Evolutionary conservation across 2,329 filamentous ascomycete species (phyloP).

Genomic region (Pseudogymnoascus sp.): DNA sequence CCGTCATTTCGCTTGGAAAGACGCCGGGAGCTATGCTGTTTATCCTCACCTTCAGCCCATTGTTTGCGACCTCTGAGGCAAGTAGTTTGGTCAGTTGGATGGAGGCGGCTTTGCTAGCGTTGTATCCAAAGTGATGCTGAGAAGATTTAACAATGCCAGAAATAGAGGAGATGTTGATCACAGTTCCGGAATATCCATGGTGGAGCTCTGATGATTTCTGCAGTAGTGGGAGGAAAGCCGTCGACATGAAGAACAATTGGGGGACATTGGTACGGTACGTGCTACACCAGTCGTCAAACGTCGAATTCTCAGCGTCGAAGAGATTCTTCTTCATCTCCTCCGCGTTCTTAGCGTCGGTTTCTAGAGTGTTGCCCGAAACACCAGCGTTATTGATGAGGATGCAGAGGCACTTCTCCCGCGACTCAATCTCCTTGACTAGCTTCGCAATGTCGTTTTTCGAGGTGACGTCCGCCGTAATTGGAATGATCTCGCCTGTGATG

Average conservation of each 20-base stretch:
- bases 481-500: too few species aligned
- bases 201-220: constrained; percentile 45
- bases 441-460: constrained; percentile 46
- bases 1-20: constrained; percentile 52
- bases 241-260: constrained; percentile 55
- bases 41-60: constrained; percentile 47
- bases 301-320: constrained; percentile 54
- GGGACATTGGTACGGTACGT: constrained; percentile 69
- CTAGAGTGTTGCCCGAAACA: constrained; percentile 37
- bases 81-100: constrained; percentile 50
- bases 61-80: constrained; percentile 39
- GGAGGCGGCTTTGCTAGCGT: constrained; percentile 41
- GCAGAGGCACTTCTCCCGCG: constrained; percentile 49
- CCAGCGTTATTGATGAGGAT: constrained; percentile 54
- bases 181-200: constrained; percentile 22
- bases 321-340: constrained; percentile 48
- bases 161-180: constrained; percentile 28
- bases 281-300: constrained; percentile 60
- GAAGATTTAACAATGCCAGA: constrained; percentile 25
- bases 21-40: constrained; percentile 51
- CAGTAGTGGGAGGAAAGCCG: constrained; percentile 53
- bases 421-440: constrained; percentile 47
- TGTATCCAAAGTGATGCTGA: constrained; percentile 27
- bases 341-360: constrained; percentile 38
- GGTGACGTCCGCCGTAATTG: too few species aligned